These are phyloP conservation scores for Phycomyces nitens DNA, from an alignment of 192 early-diverging fungal species.

Conservation along the genomic window DNA sequence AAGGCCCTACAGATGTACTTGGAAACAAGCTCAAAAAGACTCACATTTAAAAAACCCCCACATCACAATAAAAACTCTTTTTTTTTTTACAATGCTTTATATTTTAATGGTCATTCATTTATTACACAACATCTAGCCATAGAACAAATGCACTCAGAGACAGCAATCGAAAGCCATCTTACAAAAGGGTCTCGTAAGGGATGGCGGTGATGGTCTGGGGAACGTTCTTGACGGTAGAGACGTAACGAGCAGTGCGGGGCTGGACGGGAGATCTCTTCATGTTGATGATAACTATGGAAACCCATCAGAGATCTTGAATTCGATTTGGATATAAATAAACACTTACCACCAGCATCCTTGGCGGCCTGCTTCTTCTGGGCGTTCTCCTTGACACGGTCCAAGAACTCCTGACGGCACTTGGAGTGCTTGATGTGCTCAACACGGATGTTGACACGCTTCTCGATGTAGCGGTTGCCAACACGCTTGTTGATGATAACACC, in stretches of 20 bases:
- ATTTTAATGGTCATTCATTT: not conserved
- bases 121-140: conserved; percentile 1
- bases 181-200: conserved; percentile 86
- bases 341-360: conserved; percentile 37
- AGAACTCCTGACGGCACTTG: conserved; percentile 97
- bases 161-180: conserved; percentile 17
- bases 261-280: conserved; percentile 88
- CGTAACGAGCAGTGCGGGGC: conserved; percentile 85
- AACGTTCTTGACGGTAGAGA: conserved; percentile 84
- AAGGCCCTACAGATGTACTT: not conserved
- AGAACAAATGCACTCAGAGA: not conserved
- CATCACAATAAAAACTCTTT: too few relatives aligned
- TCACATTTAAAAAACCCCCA: too few relatives aligned
- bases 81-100: too few relatives aligned
- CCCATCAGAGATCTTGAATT: too few relatives aligned
- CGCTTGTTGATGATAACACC: conserved; percentile 98
- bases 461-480: conserved; percentile 96
- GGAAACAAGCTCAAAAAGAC: not conserved
- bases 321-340: too few relatives aligned
- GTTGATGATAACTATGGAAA: conserved; percentile 56
- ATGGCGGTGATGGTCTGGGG: conserved; percentile 93
- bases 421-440: conserved; percentile 99
- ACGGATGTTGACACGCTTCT: conserved; percentile 98
- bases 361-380: conserved; percentile 80
- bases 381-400: conserved; percentile 96